Conservation (phyloP, 345 rosid genomes). For the Aegle marmelos region DNA sequence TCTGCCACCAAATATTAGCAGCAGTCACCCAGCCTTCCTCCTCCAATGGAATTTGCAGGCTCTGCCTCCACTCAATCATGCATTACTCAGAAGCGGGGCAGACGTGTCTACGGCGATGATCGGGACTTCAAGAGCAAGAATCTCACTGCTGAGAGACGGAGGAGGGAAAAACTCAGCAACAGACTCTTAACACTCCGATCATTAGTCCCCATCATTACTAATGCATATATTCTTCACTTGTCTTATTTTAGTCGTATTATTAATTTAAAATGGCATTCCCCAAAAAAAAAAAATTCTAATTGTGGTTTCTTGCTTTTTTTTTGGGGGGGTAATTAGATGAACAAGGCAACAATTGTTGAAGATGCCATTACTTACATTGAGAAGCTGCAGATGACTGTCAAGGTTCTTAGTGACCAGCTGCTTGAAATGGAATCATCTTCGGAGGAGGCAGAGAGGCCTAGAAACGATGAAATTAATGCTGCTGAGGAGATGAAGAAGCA, state of each 20-base stretch:
- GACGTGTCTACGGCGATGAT: conserved; percentile 25
- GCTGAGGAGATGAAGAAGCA: conserved; percentile 43
- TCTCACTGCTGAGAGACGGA: conserved; percentile 72
- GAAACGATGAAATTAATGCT: conserved; percentile 18
- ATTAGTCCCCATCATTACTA: conserved; percentile 79
- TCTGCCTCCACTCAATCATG: conserved; percentile 21
- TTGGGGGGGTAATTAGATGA: conserved; percentile 59
- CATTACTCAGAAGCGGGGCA: conserved; percentile 18
- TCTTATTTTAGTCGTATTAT: not conserved
- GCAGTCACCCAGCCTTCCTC: not conserved
- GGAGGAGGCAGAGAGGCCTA: conserved; percentile 25
- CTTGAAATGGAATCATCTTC: conserved; percentile 47
- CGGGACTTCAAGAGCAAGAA: conserved; percentile 58
- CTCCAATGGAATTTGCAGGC: conserved; percentile 32
- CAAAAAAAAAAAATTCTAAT: not conserved
- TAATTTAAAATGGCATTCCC: not conserved
- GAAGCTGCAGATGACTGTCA: conserved; percentile 46
- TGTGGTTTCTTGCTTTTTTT: not conserved
- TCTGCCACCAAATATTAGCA: not conserved
- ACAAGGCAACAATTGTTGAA: conserved; percentile 70
- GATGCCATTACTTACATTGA: conserved; percentile 82
- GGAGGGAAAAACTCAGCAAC: conserved; percentile 73
- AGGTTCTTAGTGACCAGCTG: conserved; percentile 50
- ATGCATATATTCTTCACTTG: conserved; percentile 30
- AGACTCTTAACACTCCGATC: conserved; percentile 76